These are phyloP conservation scores for Trichoderma koningii DNA, from an alignment of 2,329 filamentous ascomycete species.

Conservation along the genomic window DNA sequence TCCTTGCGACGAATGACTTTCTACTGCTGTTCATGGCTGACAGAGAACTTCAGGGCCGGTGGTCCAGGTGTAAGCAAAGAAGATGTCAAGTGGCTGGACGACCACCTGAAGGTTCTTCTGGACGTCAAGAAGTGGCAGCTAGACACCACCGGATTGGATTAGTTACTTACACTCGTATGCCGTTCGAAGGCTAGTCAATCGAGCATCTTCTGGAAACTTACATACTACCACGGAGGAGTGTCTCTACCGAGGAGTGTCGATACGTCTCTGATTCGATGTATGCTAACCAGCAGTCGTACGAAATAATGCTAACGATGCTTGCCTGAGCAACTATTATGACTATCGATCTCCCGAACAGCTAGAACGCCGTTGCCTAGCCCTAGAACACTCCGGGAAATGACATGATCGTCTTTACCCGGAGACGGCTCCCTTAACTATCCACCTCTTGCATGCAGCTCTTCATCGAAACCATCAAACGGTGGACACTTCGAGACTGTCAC, in stretches of 20 bases:
- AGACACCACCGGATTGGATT: conserved; percentile 3
- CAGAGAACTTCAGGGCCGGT: conserved; percentile 51
- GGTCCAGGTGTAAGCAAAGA: conserved; percentile 71
- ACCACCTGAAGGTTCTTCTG: conserved; percentile 55
- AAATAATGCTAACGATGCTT: neutral
- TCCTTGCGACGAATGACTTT: neutral
- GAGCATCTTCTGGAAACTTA: neutral
- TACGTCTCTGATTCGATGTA: neutral
- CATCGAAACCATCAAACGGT: neutral
- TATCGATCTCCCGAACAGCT: conserved; percentile 2
- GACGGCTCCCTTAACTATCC: neutral
- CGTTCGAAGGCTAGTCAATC: neutral
- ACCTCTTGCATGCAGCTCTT: neutral
- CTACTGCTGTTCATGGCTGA: neutral
- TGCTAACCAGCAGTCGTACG: neutral
- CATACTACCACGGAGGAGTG: neutral
- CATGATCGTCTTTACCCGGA: neutral
- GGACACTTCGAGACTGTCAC: neutral
- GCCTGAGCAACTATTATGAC: neutral
- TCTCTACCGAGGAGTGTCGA: neutral
- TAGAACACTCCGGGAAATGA: neutral
- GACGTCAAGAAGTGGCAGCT: conserved; percentile 29
- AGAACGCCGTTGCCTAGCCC: neutral
- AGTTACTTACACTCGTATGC: neutral
- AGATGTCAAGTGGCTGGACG: conserved; percentile 72